phyloP scores from a whole-genome alignment of 768 basidiomycete species.

The Flagelloscypha sp. region DNA sequence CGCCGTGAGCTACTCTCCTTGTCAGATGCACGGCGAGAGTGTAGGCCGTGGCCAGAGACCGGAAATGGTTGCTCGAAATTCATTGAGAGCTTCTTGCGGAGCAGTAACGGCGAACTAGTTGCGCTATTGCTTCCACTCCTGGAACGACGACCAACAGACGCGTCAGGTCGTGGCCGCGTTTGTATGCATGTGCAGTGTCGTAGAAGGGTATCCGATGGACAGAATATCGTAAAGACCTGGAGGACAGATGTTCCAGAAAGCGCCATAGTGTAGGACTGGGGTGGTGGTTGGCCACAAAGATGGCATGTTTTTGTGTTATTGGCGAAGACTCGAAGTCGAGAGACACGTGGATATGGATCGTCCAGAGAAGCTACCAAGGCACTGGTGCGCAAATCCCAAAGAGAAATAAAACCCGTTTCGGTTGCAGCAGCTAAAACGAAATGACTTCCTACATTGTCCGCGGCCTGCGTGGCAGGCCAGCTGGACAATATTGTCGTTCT shows the following conservation, averaged over 20 bases:
- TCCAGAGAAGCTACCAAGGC: conserved; percentile 59
- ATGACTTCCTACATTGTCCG: conserved; percentile 40
- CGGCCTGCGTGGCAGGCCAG: too few species aligned
- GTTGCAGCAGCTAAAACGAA: conserved; percentile 57
- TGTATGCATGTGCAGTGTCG: conserved; percentile 63
- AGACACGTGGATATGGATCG: conserved; percentile 49
- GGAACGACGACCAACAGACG: conserved; percentile 43
- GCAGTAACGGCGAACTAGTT: conserved; percentile 36
- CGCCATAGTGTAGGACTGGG: conserved; percentile 57
- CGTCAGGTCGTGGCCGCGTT: conserved; percentile 38
- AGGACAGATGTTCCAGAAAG: conserved; percentile 61
- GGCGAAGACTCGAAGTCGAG: conserved; percentile 51
- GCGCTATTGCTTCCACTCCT: conserved; percentile 53
- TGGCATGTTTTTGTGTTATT: conserved; percentile 50
- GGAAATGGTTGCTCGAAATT: conserved; percentile 56
- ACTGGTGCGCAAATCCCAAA: conserved; percentile 67
- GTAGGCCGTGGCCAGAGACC: conserved; percentile 71
- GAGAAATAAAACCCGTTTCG: conserved; percentile 56
- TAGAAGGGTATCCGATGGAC: conserved; percentile 46
- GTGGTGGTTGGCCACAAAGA: conserved; percentile 60
- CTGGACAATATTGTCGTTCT: too few species aligned
- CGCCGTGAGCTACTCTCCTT: conserved; percentile 51
- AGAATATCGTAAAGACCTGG: conserved; percentile 54
- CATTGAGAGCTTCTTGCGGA: conserved; percentile 42
- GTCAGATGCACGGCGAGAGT: conserved; percentile 67